Conservation (phyloP, 78 protist genomes). For the Tieghemostelium lacteum region DNA sequence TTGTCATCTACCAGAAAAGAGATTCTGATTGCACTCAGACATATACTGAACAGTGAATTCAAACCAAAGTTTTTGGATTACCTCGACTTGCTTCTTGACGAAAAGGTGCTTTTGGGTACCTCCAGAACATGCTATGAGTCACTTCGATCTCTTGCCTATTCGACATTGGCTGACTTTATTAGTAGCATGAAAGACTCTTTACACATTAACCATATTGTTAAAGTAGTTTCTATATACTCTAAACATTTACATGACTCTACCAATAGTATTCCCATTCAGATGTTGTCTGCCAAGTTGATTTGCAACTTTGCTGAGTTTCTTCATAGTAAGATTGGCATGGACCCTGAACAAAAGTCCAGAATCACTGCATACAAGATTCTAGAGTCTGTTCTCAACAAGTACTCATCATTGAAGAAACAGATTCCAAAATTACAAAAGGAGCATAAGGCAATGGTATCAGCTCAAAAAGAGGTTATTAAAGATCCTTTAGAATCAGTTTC, state of each 20-base stretch:
- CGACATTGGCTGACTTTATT: conserved; percentile 93
- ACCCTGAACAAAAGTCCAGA: conserved; percentile 56
- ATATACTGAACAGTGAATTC: conserved; percentile 88
- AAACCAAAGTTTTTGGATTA: conserved; percentile 87
- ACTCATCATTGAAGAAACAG: conserved; percentile 62
- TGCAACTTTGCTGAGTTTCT: conserved; percentile 91
- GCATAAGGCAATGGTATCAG: not conserved
- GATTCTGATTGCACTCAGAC: conserved; percentile 90
- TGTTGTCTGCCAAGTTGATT: conserved; percentile 90
- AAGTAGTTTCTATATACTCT: conserved; percentile 86
- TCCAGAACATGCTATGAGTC: conserved; percentile 80
- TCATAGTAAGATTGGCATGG: conserved; percentile 36
- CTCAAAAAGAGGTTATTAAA: not conserved
- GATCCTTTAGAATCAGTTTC: not conserved
- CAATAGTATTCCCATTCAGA: conserved; percentile 89
- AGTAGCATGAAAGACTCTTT: conserved; percentile 89
- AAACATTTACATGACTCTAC: conserved; percentile 90
- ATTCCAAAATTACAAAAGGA: conserved; percentile 75
- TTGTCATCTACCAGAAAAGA: conserved; percentile 89
- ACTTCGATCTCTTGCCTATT: conserved; percentile 91
- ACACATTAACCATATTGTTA: conserved; percentile 72
- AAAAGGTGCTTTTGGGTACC: conserved; percentile 82
- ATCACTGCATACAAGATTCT: conserved; percentile 84
- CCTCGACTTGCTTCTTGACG: conserved; percentile 91
- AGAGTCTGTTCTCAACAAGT: conserved; percentile 87